phyloP scores from a whole-genome alignment of 1,284 basidiomycete genomes.

The Ceratobasidium papillatum region DNA sequence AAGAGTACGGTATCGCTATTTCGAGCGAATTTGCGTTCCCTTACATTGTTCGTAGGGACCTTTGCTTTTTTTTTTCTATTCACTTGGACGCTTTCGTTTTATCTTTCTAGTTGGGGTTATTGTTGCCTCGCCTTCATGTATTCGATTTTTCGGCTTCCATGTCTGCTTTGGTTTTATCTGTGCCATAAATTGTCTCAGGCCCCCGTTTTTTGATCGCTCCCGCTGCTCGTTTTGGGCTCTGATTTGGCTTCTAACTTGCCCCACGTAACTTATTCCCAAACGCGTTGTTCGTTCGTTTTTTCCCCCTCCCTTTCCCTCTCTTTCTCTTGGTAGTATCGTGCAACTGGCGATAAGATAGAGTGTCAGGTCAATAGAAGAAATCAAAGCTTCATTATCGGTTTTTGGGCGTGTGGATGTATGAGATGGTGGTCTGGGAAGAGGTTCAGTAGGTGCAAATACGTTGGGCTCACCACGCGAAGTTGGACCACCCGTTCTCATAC shows the following conservation, averaged over 20 bases:
- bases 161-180: neutral
- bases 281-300: neutral
- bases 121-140: neutral
- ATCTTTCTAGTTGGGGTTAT: neutral
- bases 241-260: neutral
- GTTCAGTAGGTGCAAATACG: too few species aligned
- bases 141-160: neutral
- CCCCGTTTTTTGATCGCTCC: neutral
- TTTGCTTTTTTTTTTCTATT: neutral
- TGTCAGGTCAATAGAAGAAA: neutral
- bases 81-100: neutral
- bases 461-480: too few species aligned
- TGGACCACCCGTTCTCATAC: too few species aligned
- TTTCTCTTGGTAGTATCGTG: neutral
- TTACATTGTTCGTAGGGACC: neutral
- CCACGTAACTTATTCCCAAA: slow-evolving; percentile 18
- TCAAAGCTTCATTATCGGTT: too few species aligned
- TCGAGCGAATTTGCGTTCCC: slow-evolving; percentile 10
- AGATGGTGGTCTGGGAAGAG: too few species aligned
- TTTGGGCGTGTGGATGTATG: too few species aligned
- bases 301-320: neutral
- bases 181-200: neutral
- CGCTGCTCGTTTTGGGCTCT: neutral
- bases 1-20: slow-evolving; percentile 24
- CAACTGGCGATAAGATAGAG: slow-evolving; percentile 4